phyloP scores from a whole-genome alignment of 345 rosid species.

The Camelina laxa region DNA sequence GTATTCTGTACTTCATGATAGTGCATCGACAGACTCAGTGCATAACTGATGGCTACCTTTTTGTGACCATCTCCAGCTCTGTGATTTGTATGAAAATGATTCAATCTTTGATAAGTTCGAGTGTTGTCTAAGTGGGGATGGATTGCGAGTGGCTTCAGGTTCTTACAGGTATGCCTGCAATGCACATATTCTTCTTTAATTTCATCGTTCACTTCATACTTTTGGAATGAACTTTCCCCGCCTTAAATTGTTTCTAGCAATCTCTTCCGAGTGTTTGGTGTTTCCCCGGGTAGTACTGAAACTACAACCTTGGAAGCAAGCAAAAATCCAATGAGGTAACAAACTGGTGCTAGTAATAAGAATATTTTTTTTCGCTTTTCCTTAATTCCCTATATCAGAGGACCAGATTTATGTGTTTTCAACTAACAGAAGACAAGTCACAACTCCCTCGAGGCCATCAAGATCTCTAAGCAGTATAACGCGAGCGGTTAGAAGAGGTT shows the following conservation, averaged over 20 bases:
- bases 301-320: conserved; percentile 94
- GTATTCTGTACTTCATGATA: conserved; percentile 28
- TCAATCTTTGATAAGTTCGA: conserved; percentile 98
- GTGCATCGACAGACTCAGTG: neutral
- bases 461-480: conserved; percentile 89
- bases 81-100: conserved; percentile 98
- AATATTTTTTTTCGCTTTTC: neutral
- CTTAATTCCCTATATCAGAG: neutral
- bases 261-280: conserved; percentile 91
- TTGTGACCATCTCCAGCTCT: conserved; percentile 59
- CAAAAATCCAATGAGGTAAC: conserved; percentile 97
- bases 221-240: neutral
- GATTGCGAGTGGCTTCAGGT: conserved; percentile 88
- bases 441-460: conserved; percentile 77
- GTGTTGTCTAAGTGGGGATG: conserved; percentile 94
- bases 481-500: conserved; percentile 90
- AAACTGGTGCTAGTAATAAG: neutral
- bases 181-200: neutral
- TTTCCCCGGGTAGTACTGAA: conserved; percentile 72
- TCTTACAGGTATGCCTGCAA: conserved; percentile 74
- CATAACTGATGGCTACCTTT: conserved; percentile 6
- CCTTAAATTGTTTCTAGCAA: conserved; percentile 56
- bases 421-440: conserved; percentile 72
- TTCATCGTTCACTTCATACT: neutral
- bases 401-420: conserved; percentile 12